Evolutionary conservation across 805 yeast genomes (phyloP).

Genomic region (Candida sphagnicola): DNA sequence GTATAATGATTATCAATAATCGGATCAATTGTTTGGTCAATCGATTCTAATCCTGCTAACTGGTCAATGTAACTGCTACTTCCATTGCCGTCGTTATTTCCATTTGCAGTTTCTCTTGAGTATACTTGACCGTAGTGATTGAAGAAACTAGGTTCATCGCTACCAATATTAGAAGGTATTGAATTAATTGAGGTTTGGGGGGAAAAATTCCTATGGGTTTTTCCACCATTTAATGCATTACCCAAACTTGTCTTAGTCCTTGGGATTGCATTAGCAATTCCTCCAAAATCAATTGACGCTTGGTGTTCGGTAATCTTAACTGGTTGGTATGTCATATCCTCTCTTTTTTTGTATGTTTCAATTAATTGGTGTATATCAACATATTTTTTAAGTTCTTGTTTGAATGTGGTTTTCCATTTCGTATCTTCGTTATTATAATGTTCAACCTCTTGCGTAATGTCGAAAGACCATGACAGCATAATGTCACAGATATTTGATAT

Average conservation of each 20-base stretch:
- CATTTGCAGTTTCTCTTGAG: constrained; percentile 5
- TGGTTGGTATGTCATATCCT: constrained; percentile 27
- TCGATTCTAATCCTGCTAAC: background rate
- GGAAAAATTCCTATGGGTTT: background rate
- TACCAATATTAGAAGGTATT: background rate
- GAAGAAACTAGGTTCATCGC: constrained; percentile 4
- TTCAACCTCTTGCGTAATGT: constrained; percentile 24
- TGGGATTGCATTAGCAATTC: constrained; percentile 23
- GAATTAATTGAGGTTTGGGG: background rate
- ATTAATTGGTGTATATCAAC: constrained; percentile 22
- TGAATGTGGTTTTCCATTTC: constrained; percentile 28
- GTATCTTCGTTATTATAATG: constrained; percentile 21
- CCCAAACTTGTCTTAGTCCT: constrained; percentile 7
- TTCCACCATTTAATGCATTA: background rate
- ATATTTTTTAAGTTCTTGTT: constrained; percentile 26
- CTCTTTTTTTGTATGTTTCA: constrained; percentile 22
- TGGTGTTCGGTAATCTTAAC: constrained; percentile 28
- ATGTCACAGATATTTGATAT: constrained; percentile 19
- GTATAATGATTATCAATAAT: background rate
- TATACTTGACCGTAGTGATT: constrained; percentile 15
- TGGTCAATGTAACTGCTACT: background rate
- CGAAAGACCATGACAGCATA: constrained; percentile 34
- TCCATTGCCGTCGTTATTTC: background rate
- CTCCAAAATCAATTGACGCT: constrained; percentile 39
- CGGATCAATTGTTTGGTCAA: background rate